Evolutionary conservation across 2,329 filamentous ascomycete species (phyloP).

Genomic region (Fusarium verticillioides): DNA sequence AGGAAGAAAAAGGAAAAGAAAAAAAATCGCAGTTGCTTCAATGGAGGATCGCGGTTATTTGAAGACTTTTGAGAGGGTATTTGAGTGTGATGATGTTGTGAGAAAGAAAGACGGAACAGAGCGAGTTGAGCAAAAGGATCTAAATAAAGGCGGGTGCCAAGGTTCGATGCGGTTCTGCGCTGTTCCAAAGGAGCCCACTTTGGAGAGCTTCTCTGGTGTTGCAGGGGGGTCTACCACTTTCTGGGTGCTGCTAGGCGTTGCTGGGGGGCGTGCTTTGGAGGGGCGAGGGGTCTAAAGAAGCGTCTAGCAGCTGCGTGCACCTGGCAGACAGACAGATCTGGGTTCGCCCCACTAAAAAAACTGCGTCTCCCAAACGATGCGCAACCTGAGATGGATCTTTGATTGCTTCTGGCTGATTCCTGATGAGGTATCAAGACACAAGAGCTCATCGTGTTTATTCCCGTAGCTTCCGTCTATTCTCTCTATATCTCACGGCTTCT

Average conservation of each 20-base stretch:
- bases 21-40: conserved; percentile 40
- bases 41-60: conserved; percentile 25
- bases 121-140: conserved; percentile 44
- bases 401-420: conserved; percentile 24
- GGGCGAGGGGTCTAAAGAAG: conserved; percentile 47
- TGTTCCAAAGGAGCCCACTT: conserved; percentile 56
- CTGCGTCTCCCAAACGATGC: conserved; percentile 28
- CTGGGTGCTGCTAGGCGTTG: conserved; percentile 37
- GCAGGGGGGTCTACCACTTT: conserved; percentile 39
- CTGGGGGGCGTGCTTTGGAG: conserved; percentile 34
- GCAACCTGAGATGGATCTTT: conserved; percentile 21
- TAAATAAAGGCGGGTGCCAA: conserved; percentile 54
- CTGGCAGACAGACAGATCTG: conserved; percentile 41
- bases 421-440: not conserved
- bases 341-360: conserved; percentile 34
- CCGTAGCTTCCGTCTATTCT: conserved; percentile 22
- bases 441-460: conserved; percentile 14
- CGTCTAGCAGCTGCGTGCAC: conserved; percentile 46
- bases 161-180: conserved; percentile 58
- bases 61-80: conserved; percentile 42
- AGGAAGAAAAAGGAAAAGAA: conserved; percentile 31
- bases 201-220: conserved; percentile 34
- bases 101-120: conserved; percentile 40
- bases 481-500: conserved; percentile 2
- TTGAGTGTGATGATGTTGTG: conserved; percentile 44